A percentile compares a stretch with the other conserved stretches of the same genome.
Conservation (phyloP, 257 asterid genomes). For the Solanum verrucosum region DNA sequence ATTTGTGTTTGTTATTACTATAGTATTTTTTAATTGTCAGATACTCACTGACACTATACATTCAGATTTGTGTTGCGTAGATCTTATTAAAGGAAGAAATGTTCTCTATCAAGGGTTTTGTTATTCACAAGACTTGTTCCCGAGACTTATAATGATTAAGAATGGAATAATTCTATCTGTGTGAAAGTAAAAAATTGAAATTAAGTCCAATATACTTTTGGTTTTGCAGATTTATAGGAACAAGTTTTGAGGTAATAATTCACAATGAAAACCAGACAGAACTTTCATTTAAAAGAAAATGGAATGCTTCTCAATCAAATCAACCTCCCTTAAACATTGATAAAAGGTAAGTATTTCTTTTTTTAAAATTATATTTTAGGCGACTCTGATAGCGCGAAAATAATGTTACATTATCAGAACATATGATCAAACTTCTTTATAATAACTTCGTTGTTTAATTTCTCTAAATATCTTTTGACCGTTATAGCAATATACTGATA, state of each 20-base stretch:
- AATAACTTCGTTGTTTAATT: not conserved
- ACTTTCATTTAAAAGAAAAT: conserved; percentile 39
- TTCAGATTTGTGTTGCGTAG: not conserved
- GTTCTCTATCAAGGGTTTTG: not conserved
- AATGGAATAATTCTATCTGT: fast-evolving
- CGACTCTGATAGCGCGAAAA: not conserved
- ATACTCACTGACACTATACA: not conserved
- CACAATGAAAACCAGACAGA: conserved; percentile 28
- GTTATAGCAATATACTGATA: not conserved
- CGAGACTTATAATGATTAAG: not conserved
- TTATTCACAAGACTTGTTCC: not conserved
- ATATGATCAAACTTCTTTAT: not conserved
- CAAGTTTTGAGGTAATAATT: conserved; percentile 24
- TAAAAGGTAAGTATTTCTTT: conserved; percentile 4
- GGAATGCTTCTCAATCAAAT: conserved; percentile 16
- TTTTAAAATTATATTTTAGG: not conserved
- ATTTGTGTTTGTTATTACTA: not conserved
- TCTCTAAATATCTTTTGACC: fast-evolving
- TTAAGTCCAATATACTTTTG: not conserved
- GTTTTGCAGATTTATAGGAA: conserved; percentile 30
- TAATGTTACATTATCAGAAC: no score
- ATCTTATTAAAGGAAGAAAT: not conserved
- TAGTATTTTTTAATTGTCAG: not conserved
- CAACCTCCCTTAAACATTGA: conserved; percentile 42
- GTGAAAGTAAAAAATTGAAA: fast-evolving